Percentiles rank a stretch among this genome's conserved stretches.
phyloP scores from a whole-genome alignment of 2,329 filamentous ascomycete species.

The Bipolaris cookei region DNA sequence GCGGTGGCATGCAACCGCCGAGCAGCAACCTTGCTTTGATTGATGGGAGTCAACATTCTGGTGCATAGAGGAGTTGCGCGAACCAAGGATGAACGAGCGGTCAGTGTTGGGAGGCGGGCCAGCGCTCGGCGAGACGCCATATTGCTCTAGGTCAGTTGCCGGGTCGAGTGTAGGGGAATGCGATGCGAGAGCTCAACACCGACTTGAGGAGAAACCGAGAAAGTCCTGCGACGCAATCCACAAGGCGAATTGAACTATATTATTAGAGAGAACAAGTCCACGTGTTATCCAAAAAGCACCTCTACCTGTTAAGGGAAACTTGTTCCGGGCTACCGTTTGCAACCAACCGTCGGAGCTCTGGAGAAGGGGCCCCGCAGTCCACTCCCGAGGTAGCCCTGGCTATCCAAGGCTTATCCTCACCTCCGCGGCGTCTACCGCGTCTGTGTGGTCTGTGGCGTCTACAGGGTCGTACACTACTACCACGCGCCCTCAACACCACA shows the following conservation, averaged over 20 bases:
- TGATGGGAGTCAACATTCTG: constrained; percentile 50
- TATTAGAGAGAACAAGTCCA: constrained; percentile 1
- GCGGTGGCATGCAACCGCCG: constrained; percentile 63
- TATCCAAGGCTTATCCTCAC: constrained; percentile 20
- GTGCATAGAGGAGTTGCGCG: constrained; percentile 45
- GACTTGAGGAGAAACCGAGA: background rate
- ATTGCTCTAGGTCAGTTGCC: constrained; percentile 26
- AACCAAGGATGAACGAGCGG: constrained; percentile 46
- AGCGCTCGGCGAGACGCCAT: constrained; percentile 57
- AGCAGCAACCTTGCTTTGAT: constrained; percentile 50
- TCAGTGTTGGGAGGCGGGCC: constrained; percentile 51
- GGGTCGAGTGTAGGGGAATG: constrained; percentile 13
- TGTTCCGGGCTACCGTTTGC: constrained; percentile 20
- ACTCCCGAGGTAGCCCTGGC: constrained; percentile 19
- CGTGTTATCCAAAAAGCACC: constrained; percentile 13
- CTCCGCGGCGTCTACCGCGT: constrained; percentile 13
- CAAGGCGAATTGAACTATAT: background rate
- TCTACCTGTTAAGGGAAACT: constrained; percentile 24
- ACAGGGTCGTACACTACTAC: background rate
- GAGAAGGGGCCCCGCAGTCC: constrained; percentile 9
- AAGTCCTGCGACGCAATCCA: background rate
- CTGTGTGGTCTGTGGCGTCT: background rate
- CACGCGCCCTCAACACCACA: background rate
- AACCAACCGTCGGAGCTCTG: constrained; percentile 11
- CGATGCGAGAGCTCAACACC: constrained; percentile 10